A percentile compares a stretch with the other conserved stretches of the same genome.
Evolutionary conservation across 2,329 filamentous ascomycete genomes (phyloP).

Genomic region (Aciculosporium take): DNA sequence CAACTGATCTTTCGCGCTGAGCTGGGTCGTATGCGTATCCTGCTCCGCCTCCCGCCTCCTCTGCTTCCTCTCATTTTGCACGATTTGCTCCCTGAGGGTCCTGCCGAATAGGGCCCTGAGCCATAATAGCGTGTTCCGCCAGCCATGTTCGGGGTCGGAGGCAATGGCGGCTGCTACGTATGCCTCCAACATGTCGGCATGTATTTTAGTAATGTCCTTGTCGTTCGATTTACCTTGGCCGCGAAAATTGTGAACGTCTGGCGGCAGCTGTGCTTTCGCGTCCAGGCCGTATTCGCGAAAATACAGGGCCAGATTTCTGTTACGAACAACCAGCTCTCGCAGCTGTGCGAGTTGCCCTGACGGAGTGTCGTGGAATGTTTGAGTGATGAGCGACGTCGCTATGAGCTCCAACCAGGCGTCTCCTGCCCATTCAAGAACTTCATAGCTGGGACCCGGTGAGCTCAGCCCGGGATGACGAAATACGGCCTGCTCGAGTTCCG

Average conservation of each 20-base stretch:
- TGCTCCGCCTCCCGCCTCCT: not conserved
- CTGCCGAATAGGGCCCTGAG: constrained; percentile 60
- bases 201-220: constrained; percentile 53
- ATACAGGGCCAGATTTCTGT: constrained; percentile 59
- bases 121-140: constrained; percentile 51
- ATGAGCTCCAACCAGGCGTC: constrained; percentile 75
- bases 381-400: constrained; percentile 59
- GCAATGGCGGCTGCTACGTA: constrained; percentile 71
- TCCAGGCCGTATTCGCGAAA: constrained; percentile 58
- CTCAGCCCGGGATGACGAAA: constrained; percentile 50
- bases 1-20: constrained; percentile 18
- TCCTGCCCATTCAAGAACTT: constrained; percentile 76
- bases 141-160: constrained; percentile 49
- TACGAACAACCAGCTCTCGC: constrained; percentile 68
- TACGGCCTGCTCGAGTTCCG: constrained; percentile 43
- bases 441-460: constrained; percentile 39
- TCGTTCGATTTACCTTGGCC: constrained; percentile 19
- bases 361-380: constrained; percentile 50
- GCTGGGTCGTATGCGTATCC: not conserved
- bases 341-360: constrained; percentile 61
- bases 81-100: constrained; percentile 42
- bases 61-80: constrained; percentile 11
- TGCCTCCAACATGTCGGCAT: constrained; percentile 81
- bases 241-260: constrained; percentile 21
- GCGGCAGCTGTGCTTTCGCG: constrained; percentile 43